Evolutionary conservation across 768 basidiomycete genomes (phyloP).

Genomic region (Phylloporus scabripes): DNA sequence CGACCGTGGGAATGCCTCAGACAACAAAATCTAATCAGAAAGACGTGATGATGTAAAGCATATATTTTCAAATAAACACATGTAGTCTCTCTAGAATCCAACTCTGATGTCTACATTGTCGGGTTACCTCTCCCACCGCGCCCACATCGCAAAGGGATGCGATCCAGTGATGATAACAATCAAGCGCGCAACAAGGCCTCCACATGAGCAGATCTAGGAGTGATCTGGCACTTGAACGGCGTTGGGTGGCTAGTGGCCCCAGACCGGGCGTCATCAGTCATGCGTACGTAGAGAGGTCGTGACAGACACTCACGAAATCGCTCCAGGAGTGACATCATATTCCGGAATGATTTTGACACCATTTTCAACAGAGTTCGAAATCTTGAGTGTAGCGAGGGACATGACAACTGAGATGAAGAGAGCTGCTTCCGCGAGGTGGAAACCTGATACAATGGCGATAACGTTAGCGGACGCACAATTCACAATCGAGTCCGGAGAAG

Average conservation of each 20-base stretch:
- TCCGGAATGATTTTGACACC: conserved; percentile 41
- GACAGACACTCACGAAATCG: conserved; percentile 36
- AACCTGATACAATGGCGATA: conserved; percentile 11
- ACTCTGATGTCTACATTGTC: not conserved
- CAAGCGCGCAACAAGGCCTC: conserved; percentile 4
- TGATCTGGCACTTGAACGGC: conserved; percentile 52
- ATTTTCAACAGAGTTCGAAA: conserved; percentile 38
- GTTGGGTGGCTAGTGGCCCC: conserved; percentile 37
- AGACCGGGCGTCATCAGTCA: not conserved
- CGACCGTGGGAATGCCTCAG: not conserved
- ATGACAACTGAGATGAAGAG: conserved; percentile 28
- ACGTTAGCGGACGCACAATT: not conserved
- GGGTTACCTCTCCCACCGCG: not conserved
- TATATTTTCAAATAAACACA: not conserved
- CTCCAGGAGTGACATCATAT: conserved; percentile 38
- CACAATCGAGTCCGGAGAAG: too few relatives aligned
- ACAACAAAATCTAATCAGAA: not conserved
- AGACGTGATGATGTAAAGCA: not conserved
- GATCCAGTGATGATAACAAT: not conserved
- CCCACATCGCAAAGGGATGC: not conserved
- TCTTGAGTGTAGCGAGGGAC: conserved; percentile 43
- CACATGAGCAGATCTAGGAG: conserved; percentile 45
- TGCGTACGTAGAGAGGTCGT: not conserved
- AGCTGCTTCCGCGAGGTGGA: conserved; percentile 24
- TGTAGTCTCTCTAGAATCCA: not conserved